phyloP scores from a whole-genome alignment of 2,329 filamentous ascomycete genomes.

The Bretziella fagacearum region DNA sequence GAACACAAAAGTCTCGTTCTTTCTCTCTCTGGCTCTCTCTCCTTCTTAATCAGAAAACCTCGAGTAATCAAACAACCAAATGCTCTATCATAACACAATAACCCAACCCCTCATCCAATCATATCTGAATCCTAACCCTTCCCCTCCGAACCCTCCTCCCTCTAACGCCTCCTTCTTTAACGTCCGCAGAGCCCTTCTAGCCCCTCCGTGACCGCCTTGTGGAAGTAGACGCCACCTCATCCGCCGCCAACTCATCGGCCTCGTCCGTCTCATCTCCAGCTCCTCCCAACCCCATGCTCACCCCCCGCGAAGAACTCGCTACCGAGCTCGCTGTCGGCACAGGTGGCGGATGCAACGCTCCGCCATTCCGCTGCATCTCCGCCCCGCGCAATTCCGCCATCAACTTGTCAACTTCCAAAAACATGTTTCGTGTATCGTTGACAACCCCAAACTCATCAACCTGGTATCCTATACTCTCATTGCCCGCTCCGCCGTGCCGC shows the following conservation, averaged over 20 bases:
- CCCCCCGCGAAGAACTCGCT: constrained; percentile 16
- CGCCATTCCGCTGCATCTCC: constrained; percentile 37
- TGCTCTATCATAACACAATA: too few relatives aligned
- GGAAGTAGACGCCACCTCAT: constrained; percentile 19
- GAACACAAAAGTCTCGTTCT: too few relatives aligned
- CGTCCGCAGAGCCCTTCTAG: too few relatives aligned
- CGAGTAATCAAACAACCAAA: neutral
- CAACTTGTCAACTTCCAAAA: constrained; percentile 65
- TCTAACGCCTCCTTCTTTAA: too few relatives aligned
- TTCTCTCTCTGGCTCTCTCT: too few relatives aligned
- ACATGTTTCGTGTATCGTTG: constrained; percentile 78
- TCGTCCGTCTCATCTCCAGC: constrained; percentile 33
- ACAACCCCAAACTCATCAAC: constrained; percentile 74
- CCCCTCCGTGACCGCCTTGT: constrained; percentile 14
- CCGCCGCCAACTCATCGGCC: constrained; percentile 30
- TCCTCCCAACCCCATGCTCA: constrained; percentile 23
- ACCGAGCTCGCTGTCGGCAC: constrained; percentile 14
- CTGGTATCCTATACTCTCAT: constrained; percentile 40
- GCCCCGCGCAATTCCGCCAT: constrained; percentile 60
- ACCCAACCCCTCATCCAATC: too few relatives aligned
- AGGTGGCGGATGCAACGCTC: constrained; percentile 16
- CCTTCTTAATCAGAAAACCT: too few relatives aligned
- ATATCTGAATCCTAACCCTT: too few relatives aligned
- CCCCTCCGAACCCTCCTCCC: too few relatives aligned
- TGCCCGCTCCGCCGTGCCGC: constrained; percentile 21